Base-by-base conservation (phyloP, 306 rosid genomes). In the Quercus suber region DNA sequence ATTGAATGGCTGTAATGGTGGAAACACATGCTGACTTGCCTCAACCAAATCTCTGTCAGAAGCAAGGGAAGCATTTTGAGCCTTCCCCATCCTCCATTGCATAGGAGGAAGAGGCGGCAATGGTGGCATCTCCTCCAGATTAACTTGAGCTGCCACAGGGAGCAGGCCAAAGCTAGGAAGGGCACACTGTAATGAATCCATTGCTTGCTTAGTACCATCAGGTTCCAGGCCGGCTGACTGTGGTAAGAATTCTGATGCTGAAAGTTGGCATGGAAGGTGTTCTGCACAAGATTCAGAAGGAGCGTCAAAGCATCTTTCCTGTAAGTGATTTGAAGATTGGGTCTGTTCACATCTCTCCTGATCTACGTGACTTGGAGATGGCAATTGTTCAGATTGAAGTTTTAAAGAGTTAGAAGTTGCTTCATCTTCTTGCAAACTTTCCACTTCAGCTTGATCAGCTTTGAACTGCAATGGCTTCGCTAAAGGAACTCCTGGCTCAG, bases 41-140 rank as follows among this genome's bases (percentile, higher is more conserved):
- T 82, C 88, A 31, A 59, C 70, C 53, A 49, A 81, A 75, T 89
- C 87, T 75, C 78, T 75, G 55, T 49, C 69, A 64, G 86, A 79
- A 73, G 79, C 76, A 27, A 80, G 73, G 52, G 80, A 87, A 71
- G 86, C 19, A 78, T 64, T 79, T 78, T 89, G 99, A 82, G 80
- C 74, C 81, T 81, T 93, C 61, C 92, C 90, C 70, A 84, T 81
- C 89, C 97, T 95, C 99, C 99, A 96, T 53, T 96, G 98, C 96
- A 90, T 82, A 71, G 99, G 99, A 55, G 98, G 99, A 63, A 96
- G 85, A 74, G 99, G 99, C 27, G 99, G 99, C 92, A 93, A 78
- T 68, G 99, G 99, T 73, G 99, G 97, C 70, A 84, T 85, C 80
- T 92, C 98, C 81, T 81, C 91, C 37, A 78, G 74, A 80, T 56